phyloP scores from a whole-genome alignment of 2,329 filamentous ascomycete species.

The Xylaria arbuscula region DNA sequence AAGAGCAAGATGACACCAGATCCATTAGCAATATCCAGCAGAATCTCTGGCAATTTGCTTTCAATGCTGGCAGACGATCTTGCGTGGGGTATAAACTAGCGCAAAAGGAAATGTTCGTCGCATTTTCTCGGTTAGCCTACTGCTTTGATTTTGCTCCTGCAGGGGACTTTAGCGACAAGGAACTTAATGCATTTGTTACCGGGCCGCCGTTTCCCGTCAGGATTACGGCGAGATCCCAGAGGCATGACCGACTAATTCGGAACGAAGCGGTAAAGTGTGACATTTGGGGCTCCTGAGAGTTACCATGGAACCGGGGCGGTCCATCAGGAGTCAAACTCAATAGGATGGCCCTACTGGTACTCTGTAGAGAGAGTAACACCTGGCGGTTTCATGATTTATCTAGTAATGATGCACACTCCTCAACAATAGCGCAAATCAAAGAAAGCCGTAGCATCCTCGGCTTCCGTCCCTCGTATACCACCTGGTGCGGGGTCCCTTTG shows the following conservation, averaged over 20 bases:
- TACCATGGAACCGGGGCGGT: too few species aligned
- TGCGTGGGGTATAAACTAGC: conserved; percentile 37
- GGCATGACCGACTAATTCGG: conserved; percentile 28
- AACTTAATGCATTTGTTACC: conserved; percentile 23
- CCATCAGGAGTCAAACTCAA: too few species aligned
- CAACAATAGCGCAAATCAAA: too few species aligned
- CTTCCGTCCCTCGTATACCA: too few species aligned
- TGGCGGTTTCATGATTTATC: too few species aligned
- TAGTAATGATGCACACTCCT: too few species aligned
- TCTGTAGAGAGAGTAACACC: too few species aligned
- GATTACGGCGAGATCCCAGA: conserved; percentile 25
- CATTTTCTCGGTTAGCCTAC: conserved; percentile 34
- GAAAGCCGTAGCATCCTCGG: too few species aligned
- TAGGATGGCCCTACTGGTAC: too few species aligned
- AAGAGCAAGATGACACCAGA: not conserved
- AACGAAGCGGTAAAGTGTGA: conserved; percentile 21
- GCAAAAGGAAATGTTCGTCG: conserved; percentile 36
- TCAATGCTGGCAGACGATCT: conserved; percentile 28
- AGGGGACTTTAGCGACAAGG: conserved; percentile 27
- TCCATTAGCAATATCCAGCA: conserved; percentile 6
- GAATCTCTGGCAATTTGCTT: conserved; percentile 32
- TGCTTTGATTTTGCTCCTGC: conserved; percentile 33
- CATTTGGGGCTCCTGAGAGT: conserved; percentile 4
- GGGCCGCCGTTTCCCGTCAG: conserved; percentile 30
- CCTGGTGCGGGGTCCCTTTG: too few species aligned